Evolutionary conservation across 2,329 filamentous ascomycete genomes (phyloP), one percentile per base, ranked within the genome.

Genomic region (Colletotrichum cereale): DNA sequence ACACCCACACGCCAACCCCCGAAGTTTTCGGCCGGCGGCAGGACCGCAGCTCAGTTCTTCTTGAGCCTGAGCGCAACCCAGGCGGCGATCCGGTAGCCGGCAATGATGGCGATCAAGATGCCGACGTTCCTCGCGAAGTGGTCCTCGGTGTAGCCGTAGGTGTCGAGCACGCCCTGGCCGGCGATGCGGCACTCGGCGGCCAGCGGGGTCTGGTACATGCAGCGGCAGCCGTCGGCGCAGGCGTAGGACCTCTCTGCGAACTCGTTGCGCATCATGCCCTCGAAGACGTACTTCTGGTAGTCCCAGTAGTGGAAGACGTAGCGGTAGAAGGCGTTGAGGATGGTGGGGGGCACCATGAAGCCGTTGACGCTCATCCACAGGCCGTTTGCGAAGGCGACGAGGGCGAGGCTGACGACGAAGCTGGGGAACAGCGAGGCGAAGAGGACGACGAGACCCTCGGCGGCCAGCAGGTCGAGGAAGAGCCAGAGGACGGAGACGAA

Each of bases 211-310:
- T 86, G 81, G 79, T 92, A 96, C 88, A 93, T 92, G 82, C 94
- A 97, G 50, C 86, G 85, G 75, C 90, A 94, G 0, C 80, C 81
- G 0, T 75, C 78, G 4, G 73, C 85, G 78, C 93, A 96, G 4
- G 81, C 79, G 79, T 93, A 97, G 3, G 83, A 86, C 18, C 93
- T 85, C 24, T 87, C 74, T 1, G 84, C 83, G 79, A 97, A 96
- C 82, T 97, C 93, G 77, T 96, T 97, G 64, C 96, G 90, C 93
- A 97, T 96, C 94, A 97, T 96, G 18, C 93, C 94, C 78, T 96
- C 90, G 79, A 97, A 97, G 4, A 97, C 94, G 76, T 95, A 97
- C 52, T 85, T 88, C 79, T 96, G 93, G 77, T 97, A 97, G 79
- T 97, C 93, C 78, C 95, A 95, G 80, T 95, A 97, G 78, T 95